Evolutionary conservation across 148 eudicot species (phyloP), one percentile per base, ranked within the genome.

Genomic region (Spergularia bocconei): DNA sequence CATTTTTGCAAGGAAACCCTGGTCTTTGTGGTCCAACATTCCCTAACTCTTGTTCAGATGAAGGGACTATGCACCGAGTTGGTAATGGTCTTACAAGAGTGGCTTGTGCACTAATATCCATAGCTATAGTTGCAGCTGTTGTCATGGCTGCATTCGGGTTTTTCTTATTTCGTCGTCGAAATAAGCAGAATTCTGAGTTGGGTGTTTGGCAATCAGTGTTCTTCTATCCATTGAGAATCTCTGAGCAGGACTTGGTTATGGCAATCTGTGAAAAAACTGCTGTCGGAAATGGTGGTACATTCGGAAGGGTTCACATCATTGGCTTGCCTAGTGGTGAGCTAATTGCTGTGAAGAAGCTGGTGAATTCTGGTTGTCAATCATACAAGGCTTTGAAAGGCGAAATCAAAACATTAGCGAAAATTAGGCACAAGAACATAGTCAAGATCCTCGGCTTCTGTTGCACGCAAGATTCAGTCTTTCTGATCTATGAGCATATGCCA

Each of bases 311-410:
- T 74, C 83, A 89, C 77, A 84, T 88, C 44, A 79, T 93, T 63
- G 83, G 82, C 73, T 85, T 93, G 78, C 98, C 96, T 50, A 89
- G 90, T 83, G 90, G 96, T 70, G 98, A 93, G 79, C 87, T 84
- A 74, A 78, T 91, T 71, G 92, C 88, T 23, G 90, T 93, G 48
- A 93, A 93, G 77, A 89, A 84, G 73, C 77, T 93, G 15, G 52
- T 74, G 16, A 88, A 86, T 73, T 79, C 90, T 5, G 86, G 83
- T 14, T 75, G 59, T 60, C 93, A 85, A 69, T 85, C 91, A 72
- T 75, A 78, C 16, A 93, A 91, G 78, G 53, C 77, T 65, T 77
- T 93, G 62, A 90, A 90, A 80, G 82, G 82, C 16, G 98, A 93
- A 78, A 81, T 93, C 54, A 89, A 93, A 84, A 88, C 91, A 74